A percentile compares a stretch with the other conserved stretches of the same genome.
These are phyloP conservation scores for Colletotrichum tamarilloi DNA, from an alignment of 2,329 filamentous ascomycete species.

Conservation along the genomic window DNA sequence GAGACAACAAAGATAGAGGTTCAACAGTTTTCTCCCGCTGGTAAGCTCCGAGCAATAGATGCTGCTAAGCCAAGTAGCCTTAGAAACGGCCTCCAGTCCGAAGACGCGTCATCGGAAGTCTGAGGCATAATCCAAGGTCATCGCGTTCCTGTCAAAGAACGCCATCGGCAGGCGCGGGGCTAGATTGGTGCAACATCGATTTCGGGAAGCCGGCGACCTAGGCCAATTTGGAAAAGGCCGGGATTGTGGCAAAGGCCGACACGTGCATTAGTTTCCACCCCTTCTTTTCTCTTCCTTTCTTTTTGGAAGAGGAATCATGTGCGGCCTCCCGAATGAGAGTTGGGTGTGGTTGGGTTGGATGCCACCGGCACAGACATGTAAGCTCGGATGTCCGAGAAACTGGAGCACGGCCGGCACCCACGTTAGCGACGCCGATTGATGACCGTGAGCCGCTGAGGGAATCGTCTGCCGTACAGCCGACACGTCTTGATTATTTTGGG, in stretches of 20 bases:
- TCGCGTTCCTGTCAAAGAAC: not conserved
- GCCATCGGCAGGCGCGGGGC: not conserved
- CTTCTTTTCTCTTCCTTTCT: not conserved
- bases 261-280: conserved; percentile 31
- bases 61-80: not conserved
- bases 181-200: not conserved
- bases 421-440: not conserved
- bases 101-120: not conserved
- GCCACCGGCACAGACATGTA: not conserved
- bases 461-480: conserved; percentile 15
- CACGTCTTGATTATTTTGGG: not conserved
- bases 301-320: not conserved
- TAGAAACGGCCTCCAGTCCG: not conserved
- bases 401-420: conserved; percentile 8
- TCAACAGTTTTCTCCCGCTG: not conserved
- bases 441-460: not conserved
- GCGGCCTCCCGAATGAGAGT: not conserved
- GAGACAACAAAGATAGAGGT: not conserved
- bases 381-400: conserved; percentile 19
- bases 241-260: conserved; percentile 27
- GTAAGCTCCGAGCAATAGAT: too few species aligned
- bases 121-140: too few species aligned
- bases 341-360: not conserved
- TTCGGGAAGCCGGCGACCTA: conserved; percentile 7
- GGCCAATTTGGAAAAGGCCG: conserved; percentile 7